Evolutionary conservation across 2,329 filamentous ascomycete species (phyloP), one percentile per base, ranked within the genome.

Genomic region (Neopestalotiopsis clavispora): DNA sequence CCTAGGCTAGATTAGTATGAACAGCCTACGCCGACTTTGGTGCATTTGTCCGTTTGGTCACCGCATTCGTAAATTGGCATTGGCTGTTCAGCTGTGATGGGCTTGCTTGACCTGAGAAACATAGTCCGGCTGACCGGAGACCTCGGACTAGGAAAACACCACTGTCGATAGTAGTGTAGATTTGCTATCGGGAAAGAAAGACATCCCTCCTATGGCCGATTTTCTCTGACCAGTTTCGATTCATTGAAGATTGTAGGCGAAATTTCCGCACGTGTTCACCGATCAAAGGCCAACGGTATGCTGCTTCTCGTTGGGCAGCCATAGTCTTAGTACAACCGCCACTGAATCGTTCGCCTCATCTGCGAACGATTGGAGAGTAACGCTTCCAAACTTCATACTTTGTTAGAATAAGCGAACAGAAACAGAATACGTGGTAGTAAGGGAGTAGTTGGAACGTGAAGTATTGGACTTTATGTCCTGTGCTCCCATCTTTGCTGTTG

Each of bases 11-110:
- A 34, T 40, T 45, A 52, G 42, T 4, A 42, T 42, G 5, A 30
- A 10, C 10, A 52, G n/a, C 32, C 62, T 49, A 65, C 62, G 40
- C 62, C 40, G 6, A 52, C 12, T 65, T 65, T 23, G 62, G 62
- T 23, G 30, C 13, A 52, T n/a, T 23, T 32, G 62, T 49, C 62
- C 62, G 62, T 10, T 20, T 32, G n/a, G 62, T 34, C 32, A 30
- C 59, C 59, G 32, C 30, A 34, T 34, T 40, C 32, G 32, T 4
- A n/a, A 7, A 14, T 13, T 59, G 57, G 23, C 57, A 14, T 28
- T 23, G 9, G 7, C n/a, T 28, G 6, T 28, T 20, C 9, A 52
- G 14, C 9, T 17, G 45, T 52, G 45, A 52, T 52, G 20, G 20
- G 45, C 45, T 52, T 7, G n/a, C 17, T 7, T 38, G 23, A 38